Conservation (phyloP, 768 basidiomycete species). For the Pholiota microspora region DNA sequence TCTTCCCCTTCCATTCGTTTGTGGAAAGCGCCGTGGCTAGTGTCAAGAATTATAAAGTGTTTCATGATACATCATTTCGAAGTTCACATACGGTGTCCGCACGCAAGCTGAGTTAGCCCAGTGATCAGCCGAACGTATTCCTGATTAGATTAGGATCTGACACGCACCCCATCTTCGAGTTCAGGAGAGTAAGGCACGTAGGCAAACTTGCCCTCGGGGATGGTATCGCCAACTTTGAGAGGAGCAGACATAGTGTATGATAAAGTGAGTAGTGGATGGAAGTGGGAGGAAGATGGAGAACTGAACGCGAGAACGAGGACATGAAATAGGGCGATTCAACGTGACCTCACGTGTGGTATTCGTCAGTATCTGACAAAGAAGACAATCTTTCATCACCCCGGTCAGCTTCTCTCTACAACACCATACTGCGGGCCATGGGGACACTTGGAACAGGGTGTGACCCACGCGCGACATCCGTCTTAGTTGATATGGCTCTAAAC, state of each 20-base stretch:
- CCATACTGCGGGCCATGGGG: not conserved
- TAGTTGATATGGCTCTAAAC: not conserved
- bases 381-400: not conserved
- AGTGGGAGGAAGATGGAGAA: conserved; percentile 7
- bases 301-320: not conserved
- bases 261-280: conserved; percentile 7
- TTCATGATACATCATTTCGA: conserved; percentile 12
- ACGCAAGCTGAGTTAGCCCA: conserved; percentile 42
- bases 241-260: conserved; percentile 17
- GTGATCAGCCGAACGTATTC: conserved; percentile 12
- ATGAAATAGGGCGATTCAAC: conserved; percentile 1
- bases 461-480: not conserved
- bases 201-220: conserved; percentile 38
- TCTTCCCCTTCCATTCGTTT: conserved; percentile 76
- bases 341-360: conserved; percentile 10
- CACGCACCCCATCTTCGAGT: conserved; percentile 58
- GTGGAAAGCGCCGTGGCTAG: conserved; percentile 56
- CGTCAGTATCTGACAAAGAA: conserved; percentile 2
- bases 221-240: conserved; percentile 37
- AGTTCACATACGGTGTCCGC: conserved; percentile 57
- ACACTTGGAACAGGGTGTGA: not conserved
- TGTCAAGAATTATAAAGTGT: conserved; percentile 2
- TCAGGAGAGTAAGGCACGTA: conserved; percentile 62
- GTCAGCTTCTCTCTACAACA: not conserved
- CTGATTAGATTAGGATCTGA: conserved; percentile 12